phyloP scores from a whole-genome alignment of 106 monocot genomes.

The Acorus calamus region DNA sequence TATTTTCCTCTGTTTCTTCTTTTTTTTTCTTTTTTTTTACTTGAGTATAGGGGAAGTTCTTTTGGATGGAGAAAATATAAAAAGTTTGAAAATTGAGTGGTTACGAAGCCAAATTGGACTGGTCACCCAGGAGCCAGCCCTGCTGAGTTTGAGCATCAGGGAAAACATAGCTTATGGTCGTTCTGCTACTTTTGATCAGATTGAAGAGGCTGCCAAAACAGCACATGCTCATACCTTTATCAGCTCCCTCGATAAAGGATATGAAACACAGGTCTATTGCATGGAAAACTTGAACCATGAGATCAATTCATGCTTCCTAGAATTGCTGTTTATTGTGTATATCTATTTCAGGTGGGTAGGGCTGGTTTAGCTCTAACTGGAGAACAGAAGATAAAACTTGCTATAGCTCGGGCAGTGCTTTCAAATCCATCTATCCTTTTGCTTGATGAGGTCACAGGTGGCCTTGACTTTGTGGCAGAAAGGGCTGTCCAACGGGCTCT shows the following conservation, averaged over 20 bases:
- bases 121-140: slow-evolving; percentile 96
- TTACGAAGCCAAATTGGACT: slow-evolving; percentile 98
- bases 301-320: neutral
- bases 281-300: neutral
- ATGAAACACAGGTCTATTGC: slow-evolving; percentile 65
- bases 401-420: slow-evolving; percentile 93
- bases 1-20: no score
- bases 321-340: neutral
- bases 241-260: slow-evolving; percentile 76
- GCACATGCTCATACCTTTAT: slow-evolving; percentile 95
- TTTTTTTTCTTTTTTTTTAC: neutral
- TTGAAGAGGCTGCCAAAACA: slow-evolving; percentile 98
- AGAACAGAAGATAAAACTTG: slow-evolving; percentile 95
- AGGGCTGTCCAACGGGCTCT: slow-evolving; percentile 85
- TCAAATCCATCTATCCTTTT: slow-evolving; percentile 95
- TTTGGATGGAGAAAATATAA: slow-evolving; percentile 97
- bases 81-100: slow-evolving; percentile 89
- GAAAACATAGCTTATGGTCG: slow-evolving; percentile 97
- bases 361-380: slow-evolving; percentile 74
- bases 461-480: slow-evolving; percentile 96
- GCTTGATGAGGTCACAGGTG: slow-evolving; percentile 98
- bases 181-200: slow-evolving; percentile 81
- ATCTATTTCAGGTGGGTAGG: slow-evolving; percentile 69
- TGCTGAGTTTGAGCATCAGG: slow-evolving; percentile 88
- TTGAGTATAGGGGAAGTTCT: slow-evolving; percentile 73